Evolutionary conservation across 1,284 basidiomycete species (phyloP), one percentile per base, ranked within the genome.

Genomic region (Apiotrichum brassicae): DNA sequence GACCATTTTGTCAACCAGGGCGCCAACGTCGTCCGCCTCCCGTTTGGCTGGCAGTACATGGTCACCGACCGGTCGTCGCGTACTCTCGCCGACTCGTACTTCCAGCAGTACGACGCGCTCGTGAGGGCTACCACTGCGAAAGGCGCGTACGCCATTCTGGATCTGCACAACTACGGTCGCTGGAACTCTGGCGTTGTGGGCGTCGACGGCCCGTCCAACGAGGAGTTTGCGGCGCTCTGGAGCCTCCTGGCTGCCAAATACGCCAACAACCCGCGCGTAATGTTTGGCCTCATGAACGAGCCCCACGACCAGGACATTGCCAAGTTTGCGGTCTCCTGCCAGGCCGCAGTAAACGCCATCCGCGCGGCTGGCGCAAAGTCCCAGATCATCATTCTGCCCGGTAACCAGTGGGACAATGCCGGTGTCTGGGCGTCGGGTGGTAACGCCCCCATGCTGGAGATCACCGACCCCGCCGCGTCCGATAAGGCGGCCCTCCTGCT

Each of bases 1-100:
- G 57, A 70, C 33, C 81, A 82, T 60, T 82, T 82, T 54, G 76
- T 62, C 43, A 46, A 51, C 9, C 52, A 64, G 22, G 69, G 70
- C 25, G 65, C 61, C 19, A 68, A 68, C 55, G 33, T 63, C 41
- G 65, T 74, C 61, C 69, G 73, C 22, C 58, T 75, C n/a, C 73
- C 79, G 3, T 76, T 81, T 22, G 76, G 76, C 2, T 82, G 80
- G 80, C 79, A 80, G 60, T 68, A 79, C 53, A 76, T 80, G 72
- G 78, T 80, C 19, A 78, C 77, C 41, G 77, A 77, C 12, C 68
- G 55, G 40, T 30, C 42, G 16, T 40, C 50, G 23, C 47, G 49
- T 23, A 57, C 72, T 25, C 76, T 81, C 59, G 69, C 77, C 61
- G 58, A 69, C 18, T 68, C 57, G 6, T 79, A 78, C 71, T 77